Evolutionary conservation across 208 protist species (phyloP).

Genomic region (Trypanosoma grayi): DNA sequence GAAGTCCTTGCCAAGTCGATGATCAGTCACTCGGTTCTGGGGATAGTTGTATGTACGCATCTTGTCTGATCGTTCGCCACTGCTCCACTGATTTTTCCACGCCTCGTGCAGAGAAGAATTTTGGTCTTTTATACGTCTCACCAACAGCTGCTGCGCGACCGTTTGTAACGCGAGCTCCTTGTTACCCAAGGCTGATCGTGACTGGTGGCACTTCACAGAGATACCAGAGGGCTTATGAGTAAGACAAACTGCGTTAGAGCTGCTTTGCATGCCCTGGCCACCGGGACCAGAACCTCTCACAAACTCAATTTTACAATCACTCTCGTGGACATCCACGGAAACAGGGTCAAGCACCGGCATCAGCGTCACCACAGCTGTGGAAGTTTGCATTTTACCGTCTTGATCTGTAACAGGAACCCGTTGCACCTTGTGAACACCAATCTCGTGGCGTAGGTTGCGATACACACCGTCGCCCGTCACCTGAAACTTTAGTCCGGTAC

Average conservation of each 20-base stretch:
- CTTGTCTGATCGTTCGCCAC: constrained; percentile 87
- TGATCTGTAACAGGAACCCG: constrained; percentile 88
- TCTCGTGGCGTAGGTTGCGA: constrained; percentile 80
- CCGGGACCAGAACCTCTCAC: constrained; percentile 85
- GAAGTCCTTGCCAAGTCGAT: constrained; percentile 85
- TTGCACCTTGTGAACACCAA: constrained; percentile 91
- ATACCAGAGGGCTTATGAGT: constrained; percentile 88
- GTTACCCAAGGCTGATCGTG: constrained; percentile 83
- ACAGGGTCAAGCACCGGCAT: constrained; percentile 88
- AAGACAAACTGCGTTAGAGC: constrained; percentile 85
- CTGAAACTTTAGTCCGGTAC: constrained; percentile 35
- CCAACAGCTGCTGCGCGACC: constrained; percentile 81
- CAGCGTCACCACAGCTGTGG: constrained; percentile 83
- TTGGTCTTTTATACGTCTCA: constrained; percentile 58
- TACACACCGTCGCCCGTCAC: constrained; percentile 72
- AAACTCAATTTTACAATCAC: constrained; percentile 85
- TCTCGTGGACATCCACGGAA: constrained; percentile 81
- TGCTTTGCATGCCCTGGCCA: constrained; percentile 90
- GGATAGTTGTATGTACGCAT: constrained; percentile 92
- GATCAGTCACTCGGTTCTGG: constrained; percentile 88
- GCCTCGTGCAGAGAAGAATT: constrained; percentile 71
- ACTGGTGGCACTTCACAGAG: constrained; percentile 89
- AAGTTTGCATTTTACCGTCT: constrained; percentile 89
- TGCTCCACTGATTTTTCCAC: constrained; percentile 84
- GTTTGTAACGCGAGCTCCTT: constrained; percentile 87